Evolutionary conservation across 805 yeast genomes (phyloP).

Genomic region (Yarrowia divulgata): DNA sequence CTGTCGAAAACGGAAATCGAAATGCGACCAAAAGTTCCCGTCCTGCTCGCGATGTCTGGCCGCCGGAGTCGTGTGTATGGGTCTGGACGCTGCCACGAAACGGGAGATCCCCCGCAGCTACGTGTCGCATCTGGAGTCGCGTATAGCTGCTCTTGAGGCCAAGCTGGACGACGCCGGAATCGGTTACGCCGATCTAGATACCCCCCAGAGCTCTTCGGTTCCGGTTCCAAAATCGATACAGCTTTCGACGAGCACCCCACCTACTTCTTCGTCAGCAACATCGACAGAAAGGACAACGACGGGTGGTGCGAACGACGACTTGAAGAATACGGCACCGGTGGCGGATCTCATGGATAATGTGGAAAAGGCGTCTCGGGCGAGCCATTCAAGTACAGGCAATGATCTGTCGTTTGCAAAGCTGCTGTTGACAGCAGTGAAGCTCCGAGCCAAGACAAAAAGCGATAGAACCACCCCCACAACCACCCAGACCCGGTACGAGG

Average conservation of each 20-base stretch:
- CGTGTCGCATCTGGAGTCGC: constrained; percentile 67
- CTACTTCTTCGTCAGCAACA: background rate
- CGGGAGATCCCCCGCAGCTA: constrained; percentile 80
- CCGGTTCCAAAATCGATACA: background rate
- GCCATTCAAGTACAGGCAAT: constrained; percentile 46
- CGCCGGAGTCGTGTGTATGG: constrained; percentile 77
- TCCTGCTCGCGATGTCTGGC: constrained; percentile 67
- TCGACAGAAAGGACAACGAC: too few relatives aligned
- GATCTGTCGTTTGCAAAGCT: constrained; percentile 73
- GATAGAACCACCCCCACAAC: constrained; percentile 13
- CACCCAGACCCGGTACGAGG: background rate
- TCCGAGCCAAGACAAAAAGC: constrained; percentile 44
- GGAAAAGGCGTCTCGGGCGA: constrained; percentile 42
- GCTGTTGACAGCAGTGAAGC: constrained; percentile 76
- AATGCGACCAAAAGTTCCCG: constrained; percentile 74
- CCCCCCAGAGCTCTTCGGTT: background rate
- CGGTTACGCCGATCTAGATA: background rate
- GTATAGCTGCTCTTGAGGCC: constrained; percentile 54
- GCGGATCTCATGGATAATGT: constrained; percentile 44
- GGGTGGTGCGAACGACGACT: background rate
- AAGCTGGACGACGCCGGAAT: constrained; percentile 18
- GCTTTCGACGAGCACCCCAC: background rate
- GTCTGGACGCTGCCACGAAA: constrained; percentile 88
- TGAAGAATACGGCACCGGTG: background rate
- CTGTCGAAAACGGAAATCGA: constrained; percentile 71